Base-by-base conservation (phyloP, 176 grass and related monocot species). In the Lolium multiflorum region DNA sequence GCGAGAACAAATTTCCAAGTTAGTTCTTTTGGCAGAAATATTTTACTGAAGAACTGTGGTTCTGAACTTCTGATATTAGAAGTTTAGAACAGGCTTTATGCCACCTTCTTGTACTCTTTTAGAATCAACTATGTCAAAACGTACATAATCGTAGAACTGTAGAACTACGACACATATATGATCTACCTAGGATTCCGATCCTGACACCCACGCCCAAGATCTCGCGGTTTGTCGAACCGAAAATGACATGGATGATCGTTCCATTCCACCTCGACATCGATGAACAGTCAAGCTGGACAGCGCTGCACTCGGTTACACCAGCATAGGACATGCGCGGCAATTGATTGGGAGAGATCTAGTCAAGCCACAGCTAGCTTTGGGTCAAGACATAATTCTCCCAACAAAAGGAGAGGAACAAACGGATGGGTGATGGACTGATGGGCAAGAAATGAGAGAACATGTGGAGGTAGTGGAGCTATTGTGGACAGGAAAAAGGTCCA, bases 381-480 rank as follows among this genome's bases (percentile, higher is more conserved):
- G 65, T 55, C 50, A 25, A 8, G 26, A 25, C 6, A 64, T 10
- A 10, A 54, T 81, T 64, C 72, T 52, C 71, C 4, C 72, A 49
- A 88, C 72, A 88, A 77, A 48, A 58, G 46, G 49, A 77, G 50
- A 77, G 28, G 72, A 69, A 88, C 86, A 88, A 59, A 59, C 1
- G 17, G 35, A 57, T 54, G 6, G 14, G 17, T 52, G 25, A 63
- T n/a, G n/a, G n/a, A n/a, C n/a, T n/a, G n/a, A n/a, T 58, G n/a
- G 74, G 63, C 38, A 9, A 21, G 51, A 71, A 37, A 71, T 35
- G 50, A 21, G 26, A n/a, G 37, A 59, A 35, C 22, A 70, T 58
- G 81, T 18, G 35, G 50, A 64, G 59, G 46, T 37, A 21, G 15
- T 17, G 72, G 44, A 70, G 66, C 66, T 70, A 70, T 43, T 5